Evolutionary conservation across 2,329 filamentous ascomycete species (phyloP), one percentile per base, ranked within the genome.

Genomic region (Sporothrix dimorphospora): DNA sequence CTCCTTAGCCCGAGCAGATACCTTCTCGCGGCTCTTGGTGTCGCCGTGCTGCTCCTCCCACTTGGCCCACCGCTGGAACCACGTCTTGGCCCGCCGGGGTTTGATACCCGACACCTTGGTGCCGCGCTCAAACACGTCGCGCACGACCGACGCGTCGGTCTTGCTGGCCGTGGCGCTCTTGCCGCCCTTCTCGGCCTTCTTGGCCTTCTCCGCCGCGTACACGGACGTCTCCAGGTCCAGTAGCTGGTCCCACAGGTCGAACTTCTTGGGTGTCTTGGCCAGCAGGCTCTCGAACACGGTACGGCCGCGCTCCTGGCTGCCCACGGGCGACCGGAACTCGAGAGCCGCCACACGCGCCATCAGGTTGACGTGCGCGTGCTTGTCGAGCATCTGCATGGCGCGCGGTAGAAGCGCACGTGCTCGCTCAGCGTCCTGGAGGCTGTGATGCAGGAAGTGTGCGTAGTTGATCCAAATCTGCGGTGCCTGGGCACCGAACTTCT

Each of bases 201-300:
- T 86, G 69, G 81, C 78, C 68, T 74, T 74, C 12, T 72, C 72
- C 30, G 83, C 83, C 53, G 89, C 85, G 47, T 86, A 82, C 61
- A 89, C 86, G 19, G 87, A 85, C 74, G 90, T 87, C 83, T 99
- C 96, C 71, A 98, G 86, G 79, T 97, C 94, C 1, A 98, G 83
- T 75, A 97, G 90, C 81, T 97, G 91, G 81, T 94, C 96, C 95
- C 95, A 98, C 69, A 98, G 85, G 79, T 98, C 94, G 73, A 94
- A 89, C 80, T 94, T 93, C 85, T 97, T 97, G 61, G 94, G 93
- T 84, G 91, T 97, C 4, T 92, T 91, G 47, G 89, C 88, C 8
- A 99, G 86, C 9, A 99, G 86, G 51, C 91, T 92, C 81, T 98
- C 95, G 77, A 98, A 98, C 79, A 98, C 91, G 34, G 97, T 99